phyloP scores from a whole-genome alignment of 345 rosid species.

The Geranium rotundifolium region DNA sequence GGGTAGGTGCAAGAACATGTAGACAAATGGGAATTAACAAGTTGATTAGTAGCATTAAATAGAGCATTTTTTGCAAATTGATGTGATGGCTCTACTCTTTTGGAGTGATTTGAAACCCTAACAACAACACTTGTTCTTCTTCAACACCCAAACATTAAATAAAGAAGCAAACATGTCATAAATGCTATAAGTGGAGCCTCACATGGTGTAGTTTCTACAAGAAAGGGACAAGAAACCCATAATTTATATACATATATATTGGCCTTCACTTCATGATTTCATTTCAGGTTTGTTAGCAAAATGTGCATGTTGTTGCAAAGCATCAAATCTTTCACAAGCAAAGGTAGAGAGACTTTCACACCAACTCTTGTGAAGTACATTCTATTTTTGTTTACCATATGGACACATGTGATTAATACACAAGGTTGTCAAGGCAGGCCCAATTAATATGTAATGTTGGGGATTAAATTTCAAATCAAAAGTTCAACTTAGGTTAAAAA shows the following conservation, averaged over 20 bases:
- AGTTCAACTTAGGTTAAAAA: too few relatives aligned
- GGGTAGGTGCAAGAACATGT: background rate
- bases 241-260: too few relatives aligned
- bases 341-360: background rate
- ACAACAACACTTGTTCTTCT: too few relatives aligned
- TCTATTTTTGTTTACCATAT: background rate
- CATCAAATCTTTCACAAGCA: background rate
- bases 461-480: too few relatives aligned
- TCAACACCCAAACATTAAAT: too few relatives aligned
- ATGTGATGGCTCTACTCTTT: background rate
- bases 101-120: too few relatives aligned
- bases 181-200: background rate
- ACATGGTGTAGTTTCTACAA: background rate
- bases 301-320: background rate
- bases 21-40: background rate
- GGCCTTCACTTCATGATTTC: background rate
- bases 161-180: background rate
- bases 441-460: too few relatives aligned
- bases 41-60: background rate
- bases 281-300: background rate
- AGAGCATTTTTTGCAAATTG: background rate
- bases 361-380: background rate
- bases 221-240: background rate
- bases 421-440: too few relatives aligned
- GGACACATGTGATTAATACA: too few relatives aligned